Conservation (phyloP, 2,329 filamentous ascomycete genomes). For the Colletotrichum coccodes region DNA sequence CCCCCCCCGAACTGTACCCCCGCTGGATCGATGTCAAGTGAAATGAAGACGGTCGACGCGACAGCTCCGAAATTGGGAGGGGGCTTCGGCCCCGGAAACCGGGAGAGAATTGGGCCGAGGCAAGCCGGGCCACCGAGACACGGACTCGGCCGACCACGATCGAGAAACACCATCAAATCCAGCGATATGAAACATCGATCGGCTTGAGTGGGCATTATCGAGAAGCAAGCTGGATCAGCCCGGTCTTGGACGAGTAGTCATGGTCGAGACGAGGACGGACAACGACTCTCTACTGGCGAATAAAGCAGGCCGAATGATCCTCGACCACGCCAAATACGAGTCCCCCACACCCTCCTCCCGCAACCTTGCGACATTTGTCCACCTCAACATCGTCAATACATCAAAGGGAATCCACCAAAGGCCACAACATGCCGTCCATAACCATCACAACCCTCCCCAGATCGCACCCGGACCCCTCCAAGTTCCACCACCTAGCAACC, state of each 20-base stretch:
- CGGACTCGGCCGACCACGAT: neutral
- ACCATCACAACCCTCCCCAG: conserved; percentile 8
- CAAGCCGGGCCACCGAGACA: neutral
- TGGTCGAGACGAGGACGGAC: too few relatives aligned
- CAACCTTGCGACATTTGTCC: neutral
- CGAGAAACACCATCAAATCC: neutral
- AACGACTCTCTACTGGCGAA: too few relatives aligned
- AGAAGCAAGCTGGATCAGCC: too few relatives aligned
- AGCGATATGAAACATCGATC: too few relatives aligned
- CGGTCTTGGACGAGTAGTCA: too few relatives aligned
- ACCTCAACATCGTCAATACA: too few relatives aligned
- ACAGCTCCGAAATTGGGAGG: neutral
- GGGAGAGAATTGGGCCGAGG: conserved; percentile 19
- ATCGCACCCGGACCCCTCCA: neutral
- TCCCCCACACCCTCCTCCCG: too few relatives aligned
- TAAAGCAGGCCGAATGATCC: too few relatives aligned
- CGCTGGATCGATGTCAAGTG: neutral
- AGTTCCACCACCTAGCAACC: neutral
- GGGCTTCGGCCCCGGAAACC: conserved; percentile 4
- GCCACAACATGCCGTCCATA: neutral
- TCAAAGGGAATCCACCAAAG: neutral
- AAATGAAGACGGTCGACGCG: neutral
- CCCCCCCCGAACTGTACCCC: too few relatives aligned
- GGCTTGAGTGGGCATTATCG: too few relatives aligned
- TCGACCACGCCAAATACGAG: too few relatives aligned